phyloP scores from a whole-genome alignment of 2,329 filamentous ascomycete species.

The Aspergillus fijiensis region DNA sequence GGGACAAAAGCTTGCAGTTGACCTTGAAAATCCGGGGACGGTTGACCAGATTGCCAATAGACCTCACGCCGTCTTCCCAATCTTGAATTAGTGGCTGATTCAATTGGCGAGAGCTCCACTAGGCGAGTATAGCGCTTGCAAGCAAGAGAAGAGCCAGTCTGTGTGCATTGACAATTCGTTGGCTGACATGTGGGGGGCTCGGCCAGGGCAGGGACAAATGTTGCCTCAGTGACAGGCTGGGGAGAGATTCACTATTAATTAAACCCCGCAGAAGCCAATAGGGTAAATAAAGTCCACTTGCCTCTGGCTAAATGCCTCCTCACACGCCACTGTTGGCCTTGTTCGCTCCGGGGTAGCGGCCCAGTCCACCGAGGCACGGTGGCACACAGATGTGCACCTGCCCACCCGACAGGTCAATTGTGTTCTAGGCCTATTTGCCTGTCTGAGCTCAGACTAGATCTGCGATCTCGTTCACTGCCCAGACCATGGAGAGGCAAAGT shows the following conservation, averaged over 20 bases:
- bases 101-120: not conserved
- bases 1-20: not conserved
- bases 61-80: not conserved
- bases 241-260: not conserved
- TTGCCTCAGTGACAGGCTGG: constrained; percentile 7
- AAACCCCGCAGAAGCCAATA: constrained; percentile 5
- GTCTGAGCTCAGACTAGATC: not conserved
- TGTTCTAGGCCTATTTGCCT: not conserved
- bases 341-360: constrained; percentile 8
- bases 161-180: not conserved
- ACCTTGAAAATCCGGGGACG: not conserved
- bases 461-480: not conserved
- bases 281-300: not conserved
- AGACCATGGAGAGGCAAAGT: not conserved
- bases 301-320: not conserved
- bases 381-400: not conserved
- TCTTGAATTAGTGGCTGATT: not conserved
- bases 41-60: not conserved
- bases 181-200: not conserved
- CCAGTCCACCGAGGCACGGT: constrained; percentile 12
- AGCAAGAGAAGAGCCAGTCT: not conserved
- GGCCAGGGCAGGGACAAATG: constrained; percentile 6
- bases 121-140: not conserved
- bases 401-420: not conserved
- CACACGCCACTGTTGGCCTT: not conserved